Conservation (phyloP, 2,329 filamentous ascomycete species). For the Neofusicoccum umdonicola region DNA sequence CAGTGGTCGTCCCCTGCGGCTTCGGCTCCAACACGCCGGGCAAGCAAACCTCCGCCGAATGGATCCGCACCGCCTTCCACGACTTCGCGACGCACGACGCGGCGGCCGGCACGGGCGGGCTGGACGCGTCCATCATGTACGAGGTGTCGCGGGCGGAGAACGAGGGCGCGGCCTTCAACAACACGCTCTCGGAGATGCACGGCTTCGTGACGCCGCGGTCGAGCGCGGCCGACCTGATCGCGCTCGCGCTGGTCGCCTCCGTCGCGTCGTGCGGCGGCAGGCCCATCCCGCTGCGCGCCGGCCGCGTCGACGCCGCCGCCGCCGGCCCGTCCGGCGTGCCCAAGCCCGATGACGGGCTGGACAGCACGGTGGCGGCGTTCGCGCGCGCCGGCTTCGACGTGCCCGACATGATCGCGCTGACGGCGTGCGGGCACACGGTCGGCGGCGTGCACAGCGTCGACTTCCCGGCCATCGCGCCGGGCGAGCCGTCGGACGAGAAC, state of each 20-base stretch:
- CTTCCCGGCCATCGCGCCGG: not conserved
- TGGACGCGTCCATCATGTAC: constrained; percentile 15
- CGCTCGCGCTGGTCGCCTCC: not conserved
- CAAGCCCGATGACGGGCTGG: not conserved
- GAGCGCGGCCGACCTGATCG: not conserved
- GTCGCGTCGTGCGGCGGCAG: not conserved
- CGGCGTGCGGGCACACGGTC: constrained; percentile 6
- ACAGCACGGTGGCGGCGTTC: not conserved
- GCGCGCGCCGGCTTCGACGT: not conserved
- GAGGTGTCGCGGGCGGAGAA: constrained; percentile 5
- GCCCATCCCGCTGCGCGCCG: not conserved
- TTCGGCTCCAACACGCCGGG: not conserved
- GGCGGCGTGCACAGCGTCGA: constrained; percentile 12
- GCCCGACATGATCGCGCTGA: constrained; percentile 8
- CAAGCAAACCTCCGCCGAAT: not conserved
- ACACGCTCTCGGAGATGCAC: not conserved
- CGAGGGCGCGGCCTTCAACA: constrained; percentile 1
- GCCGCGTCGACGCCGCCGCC: not conserved
- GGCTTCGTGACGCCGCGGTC: not conserved
- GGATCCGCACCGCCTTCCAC: constrained; percentile 11
- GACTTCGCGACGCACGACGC: constrained; percentile 10
- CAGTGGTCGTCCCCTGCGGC: not conserved
- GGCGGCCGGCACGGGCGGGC: not conserved
- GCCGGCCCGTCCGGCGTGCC: not conserved
- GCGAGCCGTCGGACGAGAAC: not conserved